Conservation (phyloP, 192 early-diverging fungal species). For the Backusella parvicylindrica region DNA sequence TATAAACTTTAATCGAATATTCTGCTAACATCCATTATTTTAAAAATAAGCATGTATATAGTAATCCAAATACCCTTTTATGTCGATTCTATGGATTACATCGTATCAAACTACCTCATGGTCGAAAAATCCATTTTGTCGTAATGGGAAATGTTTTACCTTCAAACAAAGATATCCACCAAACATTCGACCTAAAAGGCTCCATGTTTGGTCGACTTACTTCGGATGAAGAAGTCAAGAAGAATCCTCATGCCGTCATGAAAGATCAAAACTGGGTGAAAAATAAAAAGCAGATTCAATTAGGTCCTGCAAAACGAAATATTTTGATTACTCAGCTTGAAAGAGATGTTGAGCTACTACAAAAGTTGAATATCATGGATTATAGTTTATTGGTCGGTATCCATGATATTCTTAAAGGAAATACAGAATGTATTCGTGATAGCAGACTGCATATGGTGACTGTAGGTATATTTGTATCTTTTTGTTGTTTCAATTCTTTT, state of each 20-base stretch:
- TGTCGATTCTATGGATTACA: slow-evolving; percentile 95
- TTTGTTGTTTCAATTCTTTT: slow-evolving; percentile 33
- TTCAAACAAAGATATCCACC: slow-evolving; percentile 97
- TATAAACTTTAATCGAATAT: slow-evolving; percentile 78
- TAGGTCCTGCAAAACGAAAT: slow-evolving; percentile 81
- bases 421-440: slow-evolving; percentile 82
- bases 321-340: slow-evolving; percentile 85
- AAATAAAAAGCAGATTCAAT: slow-evolving; percentile 64
- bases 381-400: slow-evolving; percentile 95
- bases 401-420: slow-evolving; percentile 85
- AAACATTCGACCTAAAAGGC: slow-evolving; percentile 95
- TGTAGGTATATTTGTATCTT: slow-evolving; percentile 16
- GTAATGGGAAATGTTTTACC: slow-evolving; percentile 99
- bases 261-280: slow-evolving; percentile 98
- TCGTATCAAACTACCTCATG: slow-evolving; percentile 90
- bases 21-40: slow-evolving; percentile 81
- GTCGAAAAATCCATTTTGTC: slow-evolving; percentile 95
- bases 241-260: slow-evolving; percentile 85
- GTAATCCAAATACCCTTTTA: slow-evolving; percentile 88
- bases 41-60: slow-evolving; percentile 67
- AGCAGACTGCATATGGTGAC: slow-evolving; percentile 11
- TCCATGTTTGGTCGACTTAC: slow-evolving; percentile 86
- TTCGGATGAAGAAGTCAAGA: slow-evolving; percentile 70
- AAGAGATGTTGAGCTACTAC: slow-evolving; percentile 72
- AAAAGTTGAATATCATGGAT: slow-evolving; percentile 68